Evolutionary conservation across 495 filamentous ascomycete genomes (phyloP), one percentile per base, ranked within the genome.

Genomic region (Aspergillus baeticus): DNA sequence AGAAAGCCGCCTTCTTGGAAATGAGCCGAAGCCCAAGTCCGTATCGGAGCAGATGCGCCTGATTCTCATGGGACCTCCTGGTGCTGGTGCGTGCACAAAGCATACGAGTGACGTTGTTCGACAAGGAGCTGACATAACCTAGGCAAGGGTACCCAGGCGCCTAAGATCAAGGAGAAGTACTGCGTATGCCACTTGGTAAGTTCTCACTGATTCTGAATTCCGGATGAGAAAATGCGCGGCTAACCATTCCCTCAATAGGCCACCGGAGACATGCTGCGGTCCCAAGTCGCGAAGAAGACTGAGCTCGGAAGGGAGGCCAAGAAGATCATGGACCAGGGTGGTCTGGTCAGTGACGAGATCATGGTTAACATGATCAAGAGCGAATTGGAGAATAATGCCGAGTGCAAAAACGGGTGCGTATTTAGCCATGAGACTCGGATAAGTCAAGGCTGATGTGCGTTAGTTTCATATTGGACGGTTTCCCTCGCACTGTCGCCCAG

Each of bases 241-340:
- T 50, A 38, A 50, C 23, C 10, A n/a, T 50, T 38, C 14, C 42
- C 41, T 44, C 26, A 55, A 44, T 67, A 98, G 93, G 94, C 95
- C 55, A 99, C 94, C 51, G 94, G 94, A 69, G 94, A 99, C 75
- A 99, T 99, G 94, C 85, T 99, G 68, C 90, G 94, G 56, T 94
- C 92, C 60, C 94, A 99, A 74, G 95, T 99, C 71, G 89, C 94
- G 57, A 96, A 95, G 81, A 97, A 97, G 84, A 99, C 95, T 43
- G 75, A 88, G 18, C 84, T 99, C 59, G 94, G 94, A 56, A 85
- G 87, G 71, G 91, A 96, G 78, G 94, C 94, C 55, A 99, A 99
- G 87, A 99, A 99, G 86, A 99, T 99, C 75, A 99, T 99, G 94
- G 93, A 99, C 65, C 86, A 92, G 68, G 94, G 94, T 64, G 94